Evolutionary conservation across 208 protist species (phyloP), one percentile per base, ranked within the genome.

Genomic region (Leishmania gerbilli): DNA sequence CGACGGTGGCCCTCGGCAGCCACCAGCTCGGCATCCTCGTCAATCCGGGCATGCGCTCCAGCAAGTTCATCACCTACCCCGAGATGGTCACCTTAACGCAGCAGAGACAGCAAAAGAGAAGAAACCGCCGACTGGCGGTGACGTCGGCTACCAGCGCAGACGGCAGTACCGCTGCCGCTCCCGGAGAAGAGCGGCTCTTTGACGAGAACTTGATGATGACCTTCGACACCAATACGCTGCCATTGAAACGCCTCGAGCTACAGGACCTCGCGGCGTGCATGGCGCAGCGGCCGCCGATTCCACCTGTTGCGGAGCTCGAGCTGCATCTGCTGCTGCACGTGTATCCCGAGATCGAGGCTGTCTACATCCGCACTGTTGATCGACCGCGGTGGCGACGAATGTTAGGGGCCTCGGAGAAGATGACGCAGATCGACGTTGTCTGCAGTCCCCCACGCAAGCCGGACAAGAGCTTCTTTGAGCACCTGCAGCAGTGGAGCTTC

Each of bases 21-120:
- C 74, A 49, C 11, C 78, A 84, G 69, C 75, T 79, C 17, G 92
- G 85, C 34, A 89, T 98, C 51, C 76, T 96, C 11, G 65, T 98
- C 21, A 98, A 98, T 67, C 91, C 95, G 4, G 91, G 93, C 7
- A 91, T 95, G 87, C 90, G 87, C 65, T 90, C 89, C 42, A 96
- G 92, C 82, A 98, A 98, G 86, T 97, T 98, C 76, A 76, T 98
- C 37, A 97, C 95, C 5, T 98, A 96, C 62, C 93, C 95, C 2
- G 95, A 98, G 78, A 94, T 96, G 92, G 91, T 96, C 47, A 80
- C 93, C 47, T 77, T 98, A 55, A 79, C 93, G 27, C 87, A 85
- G 76, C 87, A 88, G 58, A 89, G 83, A 79, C 75, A 77, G 72
- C 77, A 83, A 71, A 85, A 78, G 84, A 71, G 84, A 21, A 90